Evolutionary conservation across 75 land plant genomes (phyloP).

Genomic region (Selaginella moellendorffii): DNA sequence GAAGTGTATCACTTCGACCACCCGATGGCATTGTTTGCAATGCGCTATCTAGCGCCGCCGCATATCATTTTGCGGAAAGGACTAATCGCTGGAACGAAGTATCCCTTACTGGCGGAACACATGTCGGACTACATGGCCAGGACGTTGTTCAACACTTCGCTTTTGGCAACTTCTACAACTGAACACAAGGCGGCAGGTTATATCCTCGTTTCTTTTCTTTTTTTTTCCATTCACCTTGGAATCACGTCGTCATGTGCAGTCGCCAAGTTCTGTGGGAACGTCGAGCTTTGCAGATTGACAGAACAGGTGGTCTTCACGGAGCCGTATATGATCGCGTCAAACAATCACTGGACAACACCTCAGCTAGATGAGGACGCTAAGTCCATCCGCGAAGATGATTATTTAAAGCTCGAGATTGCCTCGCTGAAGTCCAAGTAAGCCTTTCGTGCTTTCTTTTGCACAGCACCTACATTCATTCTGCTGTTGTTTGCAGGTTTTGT

Average conservation of each 20-base stretch:
- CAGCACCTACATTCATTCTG: conserved; percentile 8
- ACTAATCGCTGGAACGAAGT: conserved; percentile 63
- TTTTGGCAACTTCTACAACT: conserved; percentile 51
- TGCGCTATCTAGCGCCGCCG: conserved; percentile 94
- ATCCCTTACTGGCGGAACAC: conserved; percentile 85
- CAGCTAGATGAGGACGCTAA: conserved; percentile 78
- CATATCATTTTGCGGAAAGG: conserved; percentile 92
- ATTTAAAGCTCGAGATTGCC: conserved; percentile 73
- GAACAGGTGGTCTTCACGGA: conserved; percentile 92
- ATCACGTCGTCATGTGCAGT: too few species aligned
- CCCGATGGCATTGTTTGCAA: conserved; percentile 58
- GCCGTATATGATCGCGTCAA: conserved; percentile 64
- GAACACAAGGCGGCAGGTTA: conserved; percentile 68
- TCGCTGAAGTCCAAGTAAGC: conserved; percentile 62
- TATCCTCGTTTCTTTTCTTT: too few species aligned
- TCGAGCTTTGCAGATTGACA: conserved; percentile 81
- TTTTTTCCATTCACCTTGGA: too few species aligned
- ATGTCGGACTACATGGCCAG: conserved; percentile 83
- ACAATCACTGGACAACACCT: conserved; percentile 84
- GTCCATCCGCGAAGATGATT: conserved; percentile 59
- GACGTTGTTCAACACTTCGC: conserved; percentile 74
- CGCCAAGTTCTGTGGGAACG: conserved; percentile 83
- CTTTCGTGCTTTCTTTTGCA: background rate
- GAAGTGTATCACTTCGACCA: conserved; percentile 88
- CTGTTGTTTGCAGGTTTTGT: conserved; percentile 57